Base-by-base conservation (phyloP, 2,329 filamentous ascomycete species). In the Colletotrichum orbiculare region DNA sequence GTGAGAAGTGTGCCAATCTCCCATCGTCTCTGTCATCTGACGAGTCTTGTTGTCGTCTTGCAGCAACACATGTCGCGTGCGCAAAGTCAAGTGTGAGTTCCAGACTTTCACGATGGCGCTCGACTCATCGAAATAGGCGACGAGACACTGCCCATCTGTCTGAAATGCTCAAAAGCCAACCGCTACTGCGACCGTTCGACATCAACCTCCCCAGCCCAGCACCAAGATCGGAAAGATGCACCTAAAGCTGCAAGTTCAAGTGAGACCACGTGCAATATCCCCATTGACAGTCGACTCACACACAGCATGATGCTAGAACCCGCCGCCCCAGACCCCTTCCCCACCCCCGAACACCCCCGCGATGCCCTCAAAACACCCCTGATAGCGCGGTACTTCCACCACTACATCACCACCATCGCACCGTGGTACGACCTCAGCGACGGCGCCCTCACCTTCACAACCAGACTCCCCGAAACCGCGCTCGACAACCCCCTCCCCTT, bases 361-460 rank as follows among this genome's bases (percentile, higher is more conserved):
- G 63, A 56, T 25, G 74, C 74, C 8, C 70, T 81, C 0, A 53
- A 73, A 39, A 67, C 74, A 3, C 71, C 69, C n/a, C 70, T 72
- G 3, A 70, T 79, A 10, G 73, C 78, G 2, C 69, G 64, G 7
- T 70, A 79, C 12, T 82, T 82, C 48, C 72, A 76, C 46, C 74
- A 77, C 58, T 83, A 83, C 67, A 75, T 77, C 8, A 63, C 67
- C 1, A 60, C 71, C 42, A 70, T 83, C 15, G 80, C 82, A 1
- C 70, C 72, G 2, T 84, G 82, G 82, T 84, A 83, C 67, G 81
- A 84, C 54, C 74, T 84, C 8, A 81, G 79, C 49, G 81, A 84
- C 60, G 60, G 71, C 1, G 55, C 68, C 2, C 71, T 69, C 1
- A 68, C 72, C 4, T 84, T 84, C 39, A 72, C 69, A 6, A 74